Percentiles rank a stretch among this genome's conserved stretches.
These are phyloP conservation scores for Diaporthe longicolla DNA, from an alignment of 2,329 filamentous ascomycete genomes.

Conservation along the genomic window DNA sequence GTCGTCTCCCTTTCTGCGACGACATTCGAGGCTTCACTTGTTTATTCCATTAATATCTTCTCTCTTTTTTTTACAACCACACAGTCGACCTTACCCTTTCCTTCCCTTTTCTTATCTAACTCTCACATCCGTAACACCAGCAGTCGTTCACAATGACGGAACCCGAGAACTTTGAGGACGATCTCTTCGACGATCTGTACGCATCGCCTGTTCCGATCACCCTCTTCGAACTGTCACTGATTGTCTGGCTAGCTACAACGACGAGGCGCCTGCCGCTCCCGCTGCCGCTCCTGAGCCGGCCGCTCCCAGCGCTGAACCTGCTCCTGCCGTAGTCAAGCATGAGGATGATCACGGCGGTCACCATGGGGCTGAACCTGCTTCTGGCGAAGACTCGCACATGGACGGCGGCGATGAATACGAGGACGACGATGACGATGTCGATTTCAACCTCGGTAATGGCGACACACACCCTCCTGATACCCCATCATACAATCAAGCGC, in stretches of 20 bases:
- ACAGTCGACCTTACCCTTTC: background rate
- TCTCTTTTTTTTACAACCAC: conserved; percentile 30
- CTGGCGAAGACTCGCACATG: conserved; percentile 56
- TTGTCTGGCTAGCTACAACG: conserved; percentile 68
- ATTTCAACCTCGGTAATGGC: conserved; percentile 65
- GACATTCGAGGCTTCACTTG: background rate
- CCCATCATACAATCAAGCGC: conserved; percentile 47
- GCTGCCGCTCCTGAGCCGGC: conserved; percentile 46
- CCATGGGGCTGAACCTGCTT: conserved; percentile 4
- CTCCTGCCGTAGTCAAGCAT: conserved; percentile 48
- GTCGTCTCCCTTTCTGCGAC: conserved; percentile 30
- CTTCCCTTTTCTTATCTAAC: conserved; percentile 11
- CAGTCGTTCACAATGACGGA: conserved; percentile 74
- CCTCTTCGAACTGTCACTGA: conserved; percentile 38
- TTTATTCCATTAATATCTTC: background rate
- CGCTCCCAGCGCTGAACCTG: conserved; percentile 48
- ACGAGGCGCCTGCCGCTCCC: conserved; percentile 67
- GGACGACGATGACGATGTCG: conserved; percentile 67
- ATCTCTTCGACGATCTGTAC: conserved; percentile 92
- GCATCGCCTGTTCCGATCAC: conserved; percentile 50
- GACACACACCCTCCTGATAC: conserved; percentile 47
- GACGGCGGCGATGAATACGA: conserved; percentile 56
- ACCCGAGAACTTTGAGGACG: conserved; percentile 83
- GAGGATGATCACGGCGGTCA: conserved; percentile 47
- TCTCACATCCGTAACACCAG: background rate